Conservation (phyloP, 306 rosid species). For the Betula pendula region DNA sequence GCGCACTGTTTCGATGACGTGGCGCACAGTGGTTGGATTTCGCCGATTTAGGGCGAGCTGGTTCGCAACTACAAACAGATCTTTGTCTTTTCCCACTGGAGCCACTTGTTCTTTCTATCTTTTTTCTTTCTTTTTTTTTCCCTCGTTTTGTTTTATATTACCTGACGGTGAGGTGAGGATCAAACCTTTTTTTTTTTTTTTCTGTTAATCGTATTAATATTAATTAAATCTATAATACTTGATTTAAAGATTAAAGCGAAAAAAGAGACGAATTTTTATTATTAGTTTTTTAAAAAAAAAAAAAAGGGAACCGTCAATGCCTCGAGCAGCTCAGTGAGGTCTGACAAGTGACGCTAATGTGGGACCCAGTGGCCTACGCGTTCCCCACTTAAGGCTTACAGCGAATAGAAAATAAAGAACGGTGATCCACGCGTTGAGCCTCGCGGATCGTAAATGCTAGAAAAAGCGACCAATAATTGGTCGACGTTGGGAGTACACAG, state of each 20-base stretch:
- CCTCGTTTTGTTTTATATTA: background rate
- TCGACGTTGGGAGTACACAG: background rate
- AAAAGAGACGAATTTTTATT: no score
- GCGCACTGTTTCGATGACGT: conserved; percentile 6
- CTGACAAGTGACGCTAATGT: background rate
- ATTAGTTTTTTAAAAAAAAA: no score
- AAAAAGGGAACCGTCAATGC: conserved; percentile 12
- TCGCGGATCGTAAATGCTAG: background rate
- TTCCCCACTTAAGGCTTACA: background rate
- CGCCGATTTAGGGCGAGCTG: conserved; percentile 39
- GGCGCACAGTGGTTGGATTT: conserved; percentile 12
- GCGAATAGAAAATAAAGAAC: background rate
- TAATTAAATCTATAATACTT: no score
- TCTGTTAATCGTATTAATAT: no score
- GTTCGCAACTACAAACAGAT: conserved; percentile 35
- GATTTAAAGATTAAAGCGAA: no score
- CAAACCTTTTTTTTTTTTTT: no score
- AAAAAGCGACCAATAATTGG: background rate
- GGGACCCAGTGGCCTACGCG: conserved; percentile 22
- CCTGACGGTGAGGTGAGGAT: conserved; percentile 37
- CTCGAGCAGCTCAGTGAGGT: conserved; percentile 20
- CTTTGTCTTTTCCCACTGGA: conserved; percentile 21
- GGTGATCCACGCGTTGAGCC: conserved; percentile 40
- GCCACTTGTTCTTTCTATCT: background rate
- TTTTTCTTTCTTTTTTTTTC: background rate